phyloP scores from a whole-genome alignment of 2,329 filamentous ascomycete genomes.

The Phyllosticta ampelicida region DNA sequence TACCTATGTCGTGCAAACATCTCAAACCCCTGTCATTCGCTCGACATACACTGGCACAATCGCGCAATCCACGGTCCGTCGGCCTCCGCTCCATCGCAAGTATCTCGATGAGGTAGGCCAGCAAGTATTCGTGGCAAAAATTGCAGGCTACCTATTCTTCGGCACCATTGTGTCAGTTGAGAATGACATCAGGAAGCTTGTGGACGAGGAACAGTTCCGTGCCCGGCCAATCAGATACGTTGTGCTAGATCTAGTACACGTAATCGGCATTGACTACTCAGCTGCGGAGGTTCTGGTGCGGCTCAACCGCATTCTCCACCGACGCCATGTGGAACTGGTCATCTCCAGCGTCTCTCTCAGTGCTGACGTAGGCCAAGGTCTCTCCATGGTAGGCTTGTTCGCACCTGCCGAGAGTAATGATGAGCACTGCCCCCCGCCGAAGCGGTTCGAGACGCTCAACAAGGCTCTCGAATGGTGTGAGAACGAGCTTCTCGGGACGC shows the following conservation, averaged over 20 bases:
- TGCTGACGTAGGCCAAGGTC: conserved; percentile 62
- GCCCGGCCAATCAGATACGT: conserved; percentile 77
- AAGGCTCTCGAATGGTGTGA: conserved; percentile 89
- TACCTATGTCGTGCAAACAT: conserved; percentile 84
- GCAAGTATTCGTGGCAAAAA: conserved; percentile 84
- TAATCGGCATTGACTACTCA: conserved; percentile 90
- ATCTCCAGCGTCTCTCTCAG: conserved; percentile 72
- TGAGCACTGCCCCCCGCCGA: conserved; percentile 34
- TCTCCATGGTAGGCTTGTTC: conserved; percentile 76
- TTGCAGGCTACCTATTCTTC: conserved; percentile 95
- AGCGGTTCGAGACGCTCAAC: conserved; percentile 81
- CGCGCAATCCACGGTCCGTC: conserved; percentile 81
- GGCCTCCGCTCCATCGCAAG: conserved; percentile 78
- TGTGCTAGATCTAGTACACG: conserved; percentile 77
- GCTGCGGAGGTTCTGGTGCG: conserved; percentile 91
- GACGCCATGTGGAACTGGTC: conserved; percentile 68
- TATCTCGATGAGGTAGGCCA: conserved; percentile 77
- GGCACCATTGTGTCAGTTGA: conserved; percentile 95
- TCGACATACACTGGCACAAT: conserved; percentile 84
- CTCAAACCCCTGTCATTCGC: conserved; percentile 76
- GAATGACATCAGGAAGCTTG: conserved; percentile 68
- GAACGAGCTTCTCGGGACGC: conserved; percentile 72
- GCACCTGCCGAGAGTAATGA: conserved; percentile 58
- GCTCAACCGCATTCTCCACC: conserved; percentile 72
- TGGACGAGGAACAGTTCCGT: conserved; percentile 72